Conservation (phyloP, 2,329 filamentous ascomycete genomes). For the Aspergillus sp. region DNA sequence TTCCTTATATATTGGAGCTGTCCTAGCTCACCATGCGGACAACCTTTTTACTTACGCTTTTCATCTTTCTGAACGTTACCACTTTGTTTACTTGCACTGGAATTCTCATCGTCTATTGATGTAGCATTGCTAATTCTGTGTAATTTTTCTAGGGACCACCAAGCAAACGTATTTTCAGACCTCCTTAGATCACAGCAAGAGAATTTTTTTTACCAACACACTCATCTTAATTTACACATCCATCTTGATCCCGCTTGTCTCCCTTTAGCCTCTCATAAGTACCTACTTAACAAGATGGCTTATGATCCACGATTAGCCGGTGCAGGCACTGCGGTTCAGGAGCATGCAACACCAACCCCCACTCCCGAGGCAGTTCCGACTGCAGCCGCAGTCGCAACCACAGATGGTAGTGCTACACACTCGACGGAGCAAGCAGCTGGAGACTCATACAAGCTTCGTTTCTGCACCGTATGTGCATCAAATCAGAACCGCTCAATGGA, state of each 20-base stretch:
- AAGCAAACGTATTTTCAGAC: slow-evolving; percentile 35
- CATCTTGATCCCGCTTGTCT: slow-evolving; percentile 16
- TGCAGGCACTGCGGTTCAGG: slow-evolving; percentile 43
- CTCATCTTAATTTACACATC: background rate
- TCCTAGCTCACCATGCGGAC: slow-evolving; percentile 66
- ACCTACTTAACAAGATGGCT: slow-evolving; percentile 39
- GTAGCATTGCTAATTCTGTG: slow-evolving; percentile 24
- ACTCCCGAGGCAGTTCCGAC: slow-evolving; percentile 32
- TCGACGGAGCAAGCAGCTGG: background rate
- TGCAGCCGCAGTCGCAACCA: slow-evolving; percentile 28
- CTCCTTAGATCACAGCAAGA: slow-evolving; percentile 28
- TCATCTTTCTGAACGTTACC: slow-evolving; percentile 27
- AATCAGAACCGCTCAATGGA: slow-evolving; percentile 99
- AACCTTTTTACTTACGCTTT: slow-evolving; percentile 57
- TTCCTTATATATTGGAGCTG: slow-evolving; percentile 71
- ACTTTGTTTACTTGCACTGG: slow-evolving; percentile 6
- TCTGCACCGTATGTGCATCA: slow-evolving; percentile 98
- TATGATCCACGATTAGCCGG: slow-evolving; percentile 53
- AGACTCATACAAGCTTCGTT: slow-evolving; percentile 81
- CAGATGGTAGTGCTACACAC: background rate
- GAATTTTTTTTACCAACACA: slow-evolving; percentile 8
- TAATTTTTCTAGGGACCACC: slow-evolving; percentile 33
- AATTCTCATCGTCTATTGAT: background rate
- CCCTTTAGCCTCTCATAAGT: slow-evolving; percentile 14
- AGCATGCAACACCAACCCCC: slow-evolving; percentile 51